phyloP scores from a whole-genome alignment of 164 flowering plant species.

The Aristolochia contorta region DNA sequence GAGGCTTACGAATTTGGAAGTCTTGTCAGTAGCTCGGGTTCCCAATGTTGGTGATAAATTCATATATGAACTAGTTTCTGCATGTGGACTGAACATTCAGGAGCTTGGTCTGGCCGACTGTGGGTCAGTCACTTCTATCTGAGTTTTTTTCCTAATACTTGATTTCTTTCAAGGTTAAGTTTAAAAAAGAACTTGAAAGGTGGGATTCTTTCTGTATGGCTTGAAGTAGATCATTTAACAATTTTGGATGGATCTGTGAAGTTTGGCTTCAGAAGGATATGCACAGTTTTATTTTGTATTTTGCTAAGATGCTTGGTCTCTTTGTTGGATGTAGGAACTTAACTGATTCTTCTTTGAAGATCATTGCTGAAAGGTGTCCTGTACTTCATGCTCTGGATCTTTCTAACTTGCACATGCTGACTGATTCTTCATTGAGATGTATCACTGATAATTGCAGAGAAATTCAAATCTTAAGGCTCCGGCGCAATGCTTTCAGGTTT shows the following conservation, averaged over 20 bases:
- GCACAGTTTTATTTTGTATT: neutral
- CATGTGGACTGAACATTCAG: slow-evolving; percentile 47
- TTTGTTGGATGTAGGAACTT: slow-evolving; percentile 45
- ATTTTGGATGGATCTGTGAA: neutral
- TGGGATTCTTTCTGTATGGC: neutral
- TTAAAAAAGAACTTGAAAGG: neutral
- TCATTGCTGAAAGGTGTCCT: slow-evolving; percentile 46
- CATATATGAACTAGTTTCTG: slow-evolving; percentile 27
- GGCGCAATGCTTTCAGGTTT: slow-evolving; percentile 71
- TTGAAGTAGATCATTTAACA: neutral
- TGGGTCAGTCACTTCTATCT: slow-evolving; percentile 29
- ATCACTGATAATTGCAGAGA: slow-evolving; percentile 69
- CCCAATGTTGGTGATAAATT: slow-evolving; percentile 53
- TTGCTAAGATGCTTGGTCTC: neutral
- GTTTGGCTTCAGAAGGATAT: neutral
- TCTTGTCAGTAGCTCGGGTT: slow-evolving; percentile 52
- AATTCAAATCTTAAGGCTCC: slow-evolving; percentile 39
- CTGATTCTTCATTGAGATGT: slow-evolving; percentile 53
- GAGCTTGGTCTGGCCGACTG: slow-evolving; percentile 64
- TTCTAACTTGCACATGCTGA: slow-evolving; percentile 45
- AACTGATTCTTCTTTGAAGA: slow-evolving; percentile 64
- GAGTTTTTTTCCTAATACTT: neutral
- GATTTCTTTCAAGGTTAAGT: neutral
- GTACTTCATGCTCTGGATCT: slow-evolving; percentile 52
- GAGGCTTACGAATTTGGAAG: slow-evolving; percentile 51